These are phyloP conservation scores for Osmozyma mogii DNA, from an alignment of 805 yeast species.

Conservation along the genomic window DNA sequence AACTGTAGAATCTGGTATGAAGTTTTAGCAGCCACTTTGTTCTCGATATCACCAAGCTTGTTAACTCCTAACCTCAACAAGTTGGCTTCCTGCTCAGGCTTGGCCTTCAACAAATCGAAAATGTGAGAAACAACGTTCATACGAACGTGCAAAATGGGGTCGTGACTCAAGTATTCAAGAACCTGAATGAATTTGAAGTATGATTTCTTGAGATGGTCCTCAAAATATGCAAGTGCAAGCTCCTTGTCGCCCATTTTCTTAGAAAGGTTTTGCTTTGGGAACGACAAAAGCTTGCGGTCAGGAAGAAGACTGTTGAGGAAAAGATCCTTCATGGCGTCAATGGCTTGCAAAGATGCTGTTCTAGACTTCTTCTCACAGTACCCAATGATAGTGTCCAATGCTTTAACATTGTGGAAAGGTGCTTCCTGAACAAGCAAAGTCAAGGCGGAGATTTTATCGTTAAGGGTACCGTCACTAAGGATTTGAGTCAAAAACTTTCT, in stretches of 20 bases:
- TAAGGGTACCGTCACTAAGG: constrained; percentile 84
- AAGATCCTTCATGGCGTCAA: constrained; percentile 85
- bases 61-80: constrained; percentile 82
- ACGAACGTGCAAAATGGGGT: constrained; percentile 83
- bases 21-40: constrained; percentile 82
- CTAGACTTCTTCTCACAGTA: constrained; percentile 88
- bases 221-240: constrained; percentile 74
- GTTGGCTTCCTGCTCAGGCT: constrained; percentile 96
- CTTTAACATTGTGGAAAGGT: constrained; percentile 80
- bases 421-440: constrained; percentile 92
- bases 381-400: constrained; percentile 67
- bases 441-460: constrained; percentile 91
- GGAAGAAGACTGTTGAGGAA: constrained; percentile 78
- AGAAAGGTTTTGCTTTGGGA: constrained; percentile 53
- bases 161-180: constrained; percentile 78
- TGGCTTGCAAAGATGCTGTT: constrained; percentile 85
- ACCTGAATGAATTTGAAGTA: constrained; percentile 71
- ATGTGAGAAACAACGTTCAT: constrained; percentile 68
- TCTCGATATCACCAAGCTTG: constrained; percentile 88
- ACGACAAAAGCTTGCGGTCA: constrained; percentile 71
- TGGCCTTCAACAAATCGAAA: constrained; percentile 69
- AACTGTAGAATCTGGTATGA: constrained; percentile 73
- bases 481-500: constrained; percentile 83
- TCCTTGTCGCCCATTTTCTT: constrained; percentile 36
- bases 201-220: constrained; percentile 74